Conservation (phyloP, 768 basidiomycete species). For the Boletus rufocinnamomeus region DNA sequence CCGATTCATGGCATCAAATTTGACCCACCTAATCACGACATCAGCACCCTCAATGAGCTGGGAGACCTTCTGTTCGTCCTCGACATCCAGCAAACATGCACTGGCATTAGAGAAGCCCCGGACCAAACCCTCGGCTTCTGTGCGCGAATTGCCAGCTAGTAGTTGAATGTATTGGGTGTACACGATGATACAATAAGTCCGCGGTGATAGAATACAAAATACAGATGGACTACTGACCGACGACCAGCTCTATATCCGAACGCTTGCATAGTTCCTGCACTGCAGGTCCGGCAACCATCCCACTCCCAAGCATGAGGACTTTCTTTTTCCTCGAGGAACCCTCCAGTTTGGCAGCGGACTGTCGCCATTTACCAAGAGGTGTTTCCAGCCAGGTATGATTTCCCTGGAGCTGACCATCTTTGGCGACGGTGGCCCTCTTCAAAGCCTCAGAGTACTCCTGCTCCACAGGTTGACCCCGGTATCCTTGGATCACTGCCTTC, state of each 20-base stretch:
- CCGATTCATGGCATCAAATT: neutral
- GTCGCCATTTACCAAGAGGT: constrained; percentile 49
- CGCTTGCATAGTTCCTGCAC: constrained; percentile 70
- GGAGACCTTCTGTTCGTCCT: constrained; percentile 45
- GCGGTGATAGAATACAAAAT: constrained; percentile 8
- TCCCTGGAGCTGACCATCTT: constrained; percentile 52
- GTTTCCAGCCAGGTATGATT: constrained; percentile 60
- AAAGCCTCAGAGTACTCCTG: constrained; percentile 46
- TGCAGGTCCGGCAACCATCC: constrained; percentile 94
- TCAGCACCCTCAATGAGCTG: constrained; percentile 65
- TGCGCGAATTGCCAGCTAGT: constrained; percentile 70
- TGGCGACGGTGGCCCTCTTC: constrained; percentile 70
- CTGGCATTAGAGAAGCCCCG: constrained; percentile 50
- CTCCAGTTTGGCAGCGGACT: constrained; percentile 6
- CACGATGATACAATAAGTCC: constrained; percentile 20
- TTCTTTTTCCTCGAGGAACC: constrained; percentile 49
- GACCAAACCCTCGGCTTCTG: constrained; percentile 54
- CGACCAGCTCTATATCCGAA: constrained; percentile 64
- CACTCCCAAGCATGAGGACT: constrained; percentile 83
- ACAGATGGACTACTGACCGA: constrained; percentile 57
- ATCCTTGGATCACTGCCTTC: constrained; percentile 49
- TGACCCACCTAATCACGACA: constrained; percentile 76
- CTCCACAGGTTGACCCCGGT: constrained; percentile 33
- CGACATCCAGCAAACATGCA: constrained; percentile 61
- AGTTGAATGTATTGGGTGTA: constrained; percentile 3